phyloP scores from a whole-genome alignment of 805 yeast species.

The Yueomyces sinensis region DNA sequence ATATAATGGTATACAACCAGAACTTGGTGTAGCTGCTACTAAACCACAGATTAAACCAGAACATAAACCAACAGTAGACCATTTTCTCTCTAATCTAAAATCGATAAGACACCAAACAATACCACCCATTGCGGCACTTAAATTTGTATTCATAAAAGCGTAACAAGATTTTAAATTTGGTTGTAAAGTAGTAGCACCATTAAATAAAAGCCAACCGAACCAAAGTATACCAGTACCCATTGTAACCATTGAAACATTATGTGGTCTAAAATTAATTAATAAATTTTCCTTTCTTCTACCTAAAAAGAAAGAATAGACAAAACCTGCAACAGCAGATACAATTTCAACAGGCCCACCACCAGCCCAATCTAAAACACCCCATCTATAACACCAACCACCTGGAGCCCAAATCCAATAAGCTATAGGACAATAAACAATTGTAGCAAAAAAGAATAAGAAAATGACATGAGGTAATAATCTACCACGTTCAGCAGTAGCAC shows the following conservation, averaged over 20 bases:
- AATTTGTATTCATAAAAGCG: constrained; percentile 83
- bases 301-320: constrained; percentile 67
- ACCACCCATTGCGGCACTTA: constrained; percentile 84
- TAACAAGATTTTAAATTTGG: constrained; percentile 78
- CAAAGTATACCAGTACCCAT: constrained; percentile 79
- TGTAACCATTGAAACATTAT: constrained; percentile 82
- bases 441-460: constrained; percentile 77
- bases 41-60: constrained; percentile 93
- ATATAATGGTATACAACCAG: constrained; percentile 85
- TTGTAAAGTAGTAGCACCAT: constrained; percentile 76
- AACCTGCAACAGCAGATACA: constrained; percentile 80
- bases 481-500: constrained; percentile 90
- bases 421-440: constrained; percentile 87
- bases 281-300: constrained; percentile 68
- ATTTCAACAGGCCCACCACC: constrained; percentile 98
- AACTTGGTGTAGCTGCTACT: constrained; percentile 93
- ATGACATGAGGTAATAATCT: constrained; percentile 74
- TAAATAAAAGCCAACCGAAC: constrained; percentile 95
- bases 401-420: constrained; percentile 93
- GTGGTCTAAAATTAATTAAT: constrained; percentile 85
- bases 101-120: constrained; percentile 86
- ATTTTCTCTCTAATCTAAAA: constrained; percentile 74
- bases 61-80: constrained; percentile 91
- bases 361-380: constrained; percentile 93
- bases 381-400: constrained; percentile 84